Evolutionary conservation across 768 basidiomycete genomes (phyloP), one percentile per base, ranked within the genome.

Genomic region (Strobilomyces echinocephalus): DNA sequence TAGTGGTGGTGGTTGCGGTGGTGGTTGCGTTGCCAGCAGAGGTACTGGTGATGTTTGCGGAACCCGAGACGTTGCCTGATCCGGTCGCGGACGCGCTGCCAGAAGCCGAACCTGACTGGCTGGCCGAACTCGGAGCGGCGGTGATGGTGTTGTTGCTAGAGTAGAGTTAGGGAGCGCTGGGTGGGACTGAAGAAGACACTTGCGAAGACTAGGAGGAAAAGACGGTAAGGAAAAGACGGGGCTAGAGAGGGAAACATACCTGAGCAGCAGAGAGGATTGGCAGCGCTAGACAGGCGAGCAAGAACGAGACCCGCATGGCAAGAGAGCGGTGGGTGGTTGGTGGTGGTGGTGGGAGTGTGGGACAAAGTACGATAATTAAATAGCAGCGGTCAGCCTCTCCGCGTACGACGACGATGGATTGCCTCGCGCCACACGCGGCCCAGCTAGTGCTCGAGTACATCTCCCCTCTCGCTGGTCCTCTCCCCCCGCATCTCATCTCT

Each of bases 401-500:
- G 24, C 24, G 4, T 16, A 5, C 38, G 26, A 7, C 15, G 28
- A 18, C 20, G 47, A 78, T 79, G 76, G 48, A 61, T 28, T 65
- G 72, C 28, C 55, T 70, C 14, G 70, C 67, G 16, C 48, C 71
- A 7, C 71, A 75, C 46, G 60, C 74, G 8, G 67, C 85, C 52
- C 63, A 75, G 42, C 65, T 77, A 56, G 60, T 83, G 39, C 78
- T 88, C 30, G 74, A 80, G 58, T 81, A 83, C 64, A 80, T 88
- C 54, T 72, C 73, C 33, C 78, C 81, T 5, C 74, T 82, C 43
- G 60, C 67, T 16, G 68, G 68, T n/a, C 74, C 76, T 1, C 66
- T 90, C 36, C 86, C 87, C 1, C 71, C 75, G 0, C 78, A 85
- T 64, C 75, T 88, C 44, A 59, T 89, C 53, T 87, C 86, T 1